These are phyloP conservation scores for Aspergillus proliferans DNA, from an alignment of 2,329 filamentous ascomycete genomes.

Conservation along the genomic window DNA sequence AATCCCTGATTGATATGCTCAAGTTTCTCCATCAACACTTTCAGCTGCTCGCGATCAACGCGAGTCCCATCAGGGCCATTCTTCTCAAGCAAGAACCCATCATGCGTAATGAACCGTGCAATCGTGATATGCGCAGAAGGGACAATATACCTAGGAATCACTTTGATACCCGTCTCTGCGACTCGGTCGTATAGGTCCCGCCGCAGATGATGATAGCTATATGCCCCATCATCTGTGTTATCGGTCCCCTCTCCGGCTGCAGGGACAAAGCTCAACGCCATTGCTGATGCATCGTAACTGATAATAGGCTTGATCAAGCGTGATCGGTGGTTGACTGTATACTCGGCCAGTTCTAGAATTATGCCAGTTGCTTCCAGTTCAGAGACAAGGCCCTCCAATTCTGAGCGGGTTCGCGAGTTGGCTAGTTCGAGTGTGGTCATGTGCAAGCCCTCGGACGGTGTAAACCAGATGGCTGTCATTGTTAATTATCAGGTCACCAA, in stretches of 20 bases:
- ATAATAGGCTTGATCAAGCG: constrained; percentile 76
- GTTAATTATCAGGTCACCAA: neutral
- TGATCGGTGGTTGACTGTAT: constrained; percentile 60
- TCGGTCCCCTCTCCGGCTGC: constrained; percentile 56
- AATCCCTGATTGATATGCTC: constrained; percentile 75
- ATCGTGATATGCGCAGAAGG: constrained; percentile 87
- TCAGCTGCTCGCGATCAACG: constrained; percentile 49
- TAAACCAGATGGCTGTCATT: constrained; percentile 69
- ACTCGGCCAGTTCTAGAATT: constrained; percentile 57
- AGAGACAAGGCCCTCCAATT: constrained; percentile 60
- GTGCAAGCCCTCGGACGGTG: constrained; percentile 72
- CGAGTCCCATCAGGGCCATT: constrained; percentile 28
- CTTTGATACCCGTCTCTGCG: constrained; percentile 56
- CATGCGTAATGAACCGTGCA: constrained; percentile 66
- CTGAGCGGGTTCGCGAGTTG: constrained; percentile 65
- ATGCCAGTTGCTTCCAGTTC: constrained; percentile 46
- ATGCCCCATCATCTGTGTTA: constrained; percentile 51
- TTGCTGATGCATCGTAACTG: constrained; percentile 75
- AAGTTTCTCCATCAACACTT: constrained; percentile 61
- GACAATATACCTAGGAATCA: constrained; percentile 77
- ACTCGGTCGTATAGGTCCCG: constrained; percentile 65
- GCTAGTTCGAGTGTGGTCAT: constrained; percentile 78
- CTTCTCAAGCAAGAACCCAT: constrained; percentile 45
- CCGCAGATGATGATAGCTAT: constrained; percentile 86
- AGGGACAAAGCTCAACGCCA: constrained; percentile 82